A percentile compares a stretch with the other conserved stretches of the same genome.
phyloP scores from a whole-genome alignment of 2,329 filamentous ascomycete species.

The Sclerotinia trifoliorum region DNA sequence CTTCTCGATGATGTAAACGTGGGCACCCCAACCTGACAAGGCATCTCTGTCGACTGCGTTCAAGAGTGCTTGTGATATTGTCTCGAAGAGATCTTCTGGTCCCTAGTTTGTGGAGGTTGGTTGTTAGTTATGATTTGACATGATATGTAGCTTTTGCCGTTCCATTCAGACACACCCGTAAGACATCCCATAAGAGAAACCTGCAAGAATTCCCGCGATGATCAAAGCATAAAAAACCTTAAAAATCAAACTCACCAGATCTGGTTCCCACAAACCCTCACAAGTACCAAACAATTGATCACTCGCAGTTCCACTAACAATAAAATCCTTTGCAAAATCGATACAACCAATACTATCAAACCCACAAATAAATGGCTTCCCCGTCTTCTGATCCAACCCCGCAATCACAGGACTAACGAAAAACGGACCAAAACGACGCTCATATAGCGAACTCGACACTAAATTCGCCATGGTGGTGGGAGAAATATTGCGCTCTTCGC shows the following conservation, averaged over 20 bases:
- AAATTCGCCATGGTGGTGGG: slow-evolving; percentile 96
- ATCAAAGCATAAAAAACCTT: not conserved
- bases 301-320: slow-evolving; percentile 91
- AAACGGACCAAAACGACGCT: slow-evolving; percentile 93
- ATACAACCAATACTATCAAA: slow-evolving; percentile 99
- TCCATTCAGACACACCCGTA: not conserved
- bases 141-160: not conserved
- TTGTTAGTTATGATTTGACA: slow-evolving; percentile 11
- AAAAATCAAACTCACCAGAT: slow-evolving; percentile 65
- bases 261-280: slow-evolving; percentile 95
- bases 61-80: slow-evolving; percentile 90
- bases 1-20: slow-evolving; percentile 99
- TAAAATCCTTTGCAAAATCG: slow-evolving; percentile 99
- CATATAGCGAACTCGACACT: slow-evolving; percentile 86
- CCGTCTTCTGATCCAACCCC: slow-evolving; percentile 89
- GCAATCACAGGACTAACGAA: slow-evolving; percentile 95
- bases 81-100: slow-evolving; percentile 96
- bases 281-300: slow-evolving; percentile 99
- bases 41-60: slow-evolving; percentile 97
- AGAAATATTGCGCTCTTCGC: slow-evolving; percentile 94
- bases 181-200: not conserved
- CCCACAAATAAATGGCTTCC: slow-evolving; percentile 95
- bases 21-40: slow-evolving; percentile 94
- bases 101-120: slow-evolving; percentile 50
- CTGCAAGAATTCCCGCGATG: not conserved